Base-by-base conservation (phyloP, 139 green algal genomes). In the Chlorella sp. region DNA sequence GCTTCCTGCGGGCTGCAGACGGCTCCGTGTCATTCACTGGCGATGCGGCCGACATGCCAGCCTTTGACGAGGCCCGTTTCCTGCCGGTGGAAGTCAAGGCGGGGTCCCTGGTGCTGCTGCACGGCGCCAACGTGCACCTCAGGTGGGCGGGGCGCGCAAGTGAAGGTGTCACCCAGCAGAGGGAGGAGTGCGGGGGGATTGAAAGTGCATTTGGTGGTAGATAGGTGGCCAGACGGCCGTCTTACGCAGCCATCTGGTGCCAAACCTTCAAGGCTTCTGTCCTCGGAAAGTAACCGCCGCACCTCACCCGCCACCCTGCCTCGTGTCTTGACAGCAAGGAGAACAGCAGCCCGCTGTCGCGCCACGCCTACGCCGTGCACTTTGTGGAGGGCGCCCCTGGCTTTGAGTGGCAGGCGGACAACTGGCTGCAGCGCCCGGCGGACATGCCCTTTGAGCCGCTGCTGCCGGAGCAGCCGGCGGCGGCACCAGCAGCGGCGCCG, bases 91-190 rank as follows among this genome's bases (percentile, higher is more conserved):
- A 96, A 83, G 78, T 74, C 2, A 63, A 63, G 12, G 93, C 93
- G 7, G 96, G 96, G 21, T 94, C 94, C 4, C 85, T 98, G 32
- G 95, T 99, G 80, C 85, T 98, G 79, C 85, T 99, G 78, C 95
- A 99, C 86, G 96, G 95, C 16, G 87, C 88, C 70, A 93, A 95
- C 70, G 88, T 96, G 39, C 95, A 98, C 83, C 86, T 60, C 51
- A 60, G 51, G 51, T 60, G 51, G 51, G 51, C 2, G 13, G 51
- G 51, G 44, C 44, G 44, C n/a, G n/a, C n/a, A n/a, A n/a, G n/a
- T n/a, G n/a, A n/a, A n/a, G n/a, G n/a, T n/a, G n/a, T n/a, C n/a
- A n/a, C n/a, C n/a, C n/a, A n/a, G n/a, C n/a, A n/a, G n/a, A n/a
- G n/a, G n/a, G n/a, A n/a, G n/a, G n/a, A n/a, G n/a, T n/a, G n/a